Base-by-base conservation (phyloP, 345 rosid genomes). In the Gossypium australe region DNA sequence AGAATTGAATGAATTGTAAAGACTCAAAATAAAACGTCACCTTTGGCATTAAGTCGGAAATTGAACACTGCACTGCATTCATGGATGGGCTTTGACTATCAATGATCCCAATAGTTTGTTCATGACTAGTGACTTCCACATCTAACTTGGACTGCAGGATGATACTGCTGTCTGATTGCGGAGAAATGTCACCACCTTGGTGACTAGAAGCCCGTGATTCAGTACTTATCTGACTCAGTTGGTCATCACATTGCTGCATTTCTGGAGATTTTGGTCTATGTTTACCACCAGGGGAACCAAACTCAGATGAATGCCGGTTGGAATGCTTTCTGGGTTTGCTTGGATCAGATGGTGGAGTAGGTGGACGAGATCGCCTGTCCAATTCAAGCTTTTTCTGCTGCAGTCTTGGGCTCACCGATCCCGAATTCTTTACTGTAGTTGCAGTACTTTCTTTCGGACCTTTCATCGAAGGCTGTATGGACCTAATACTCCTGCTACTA, bases 281-380 rank as follows among this genome's bases (percentile, higher is more conserved):
- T 78, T 80, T 95, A 47, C 88, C 87, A 51, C 94, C 89, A 34
- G 87, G 91, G 25, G 92, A 90, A 78, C 83, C 77, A 51, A 84
- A 82, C 75, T 89, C 94, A 11, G 75, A 72, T 14, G 63, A 65
- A 60, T 87, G 84, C 79, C 80, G 43, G 76, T 75, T 86, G 71
- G 75, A 67, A 51, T 78, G 87, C 80, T 87, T 88, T 83, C 86
- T 86, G 63, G 91, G 79, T 79, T 84, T 91, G 65, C 70, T 86
- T 56, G 85, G 79, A 84, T 89, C 94, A 80, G 90, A 79, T 10
- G 93, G 94, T 76, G 93, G 91, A 12, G 95, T 87, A 43, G 98
- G 98, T 34, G 98, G 93, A 47, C 96, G 87, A 70, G 96, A 88
- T 59, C 83, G 90, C 82, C 82, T 89, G 78, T 92, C 94, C 53